These are phyloP conservation scores for Babesia bovis DNA, from an alignment of 169 alveolate genomes.

Conservation along the genomic window DNA sequence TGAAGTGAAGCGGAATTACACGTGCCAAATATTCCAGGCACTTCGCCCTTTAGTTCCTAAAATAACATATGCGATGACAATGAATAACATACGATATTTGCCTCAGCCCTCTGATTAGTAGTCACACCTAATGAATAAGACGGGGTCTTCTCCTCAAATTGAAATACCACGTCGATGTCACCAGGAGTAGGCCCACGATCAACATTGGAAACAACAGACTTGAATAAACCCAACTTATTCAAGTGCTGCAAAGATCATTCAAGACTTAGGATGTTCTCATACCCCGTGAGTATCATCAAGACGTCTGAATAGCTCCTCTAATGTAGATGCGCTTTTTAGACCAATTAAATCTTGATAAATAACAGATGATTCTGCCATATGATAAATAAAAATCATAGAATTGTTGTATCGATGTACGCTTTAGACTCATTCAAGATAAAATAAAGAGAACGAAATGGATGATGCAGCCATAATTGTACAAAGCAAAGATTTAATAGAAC, in stretches of 20 bases:
- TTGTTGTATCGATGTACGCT: too few relatives aligned
- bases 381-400: too few relatives aligned
- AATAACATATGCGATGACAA: neutral
- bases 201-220: conserved; percentile 34
- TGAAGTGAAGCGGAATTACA: conserved; percentile 45
- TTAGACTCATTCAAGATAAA: too few relatives aligned
- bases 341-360: conserved; percentile 33
- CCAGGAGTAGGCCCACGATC: conserved; percentile 58
- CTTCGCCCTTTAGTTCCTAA: conserved; percentile 57
- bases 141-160: conserved; percentile 55
- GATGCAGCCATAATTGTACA: too few relatives aligned
- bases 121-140: conserved; percentile 58
- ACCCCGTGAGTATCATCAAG: conserved; percentile 63
- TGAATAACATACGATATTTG: conserved; percentile 33
- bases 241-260: conserved; percentile 17
- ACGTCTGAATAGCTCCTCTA: conserved; percentile 43
- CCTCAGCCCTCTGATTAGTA: conserved; percentile 59
- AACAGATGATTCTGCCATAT: conserved; percentile 14
- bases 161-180: conserved; percentile 60
- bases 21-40: conserved; percentile 64
- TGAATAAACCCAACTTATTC: conserved; percentile 40
- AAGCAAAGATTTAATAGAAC: too few relatives aligned
- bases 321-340: conserved; percentile 25
- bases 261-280: neutral
- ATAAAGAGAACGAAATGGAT: too few relatives aligned